Evolutionary conservation across 2,329 filamentous ascomycete species (phyloP), one percentile per base, ranked within the genome.

Genomic region (Aphanoascus verrucosus): DNA sequence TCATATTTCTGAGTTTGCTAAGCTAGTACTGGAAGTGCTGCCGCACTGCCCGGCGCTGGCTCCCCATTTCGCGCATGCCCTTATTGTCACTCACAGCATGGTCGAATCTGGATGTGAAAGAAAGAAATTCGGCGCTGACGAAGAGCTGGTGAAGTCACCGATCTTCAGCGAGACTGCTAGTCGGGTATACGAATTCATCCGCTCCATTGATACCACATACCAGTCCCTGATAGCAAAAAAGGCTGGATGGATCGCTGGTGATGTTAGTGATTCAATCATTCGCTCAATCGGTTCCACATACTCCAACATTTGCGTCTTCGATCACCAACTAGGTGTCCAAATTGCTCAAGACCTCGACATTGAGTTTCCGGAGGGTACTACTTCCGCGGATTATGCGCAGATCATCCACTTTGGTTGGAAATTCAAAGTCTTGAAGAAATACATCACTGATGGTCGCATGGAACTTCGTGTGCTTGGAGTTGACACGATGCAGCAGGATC

Each of bases 371-470:
- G 63, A 65, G n/a, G 58, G 59, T 28, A 52, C 60, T 5, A 56
- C 49, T 15, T 40, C 52, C 11, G 59, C 62, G 32, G 66, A 71
- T 37, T 60, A 63, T 19, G 58, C 67, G 5, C 59, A 60, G 20
- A 67, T 74, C 11, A 62, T 73, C 35, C 58, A 62, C 64, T 71
- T 78, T 61, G 73, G 70, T 32, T 94, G 86, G 84, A 83, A 81
- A 49, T 82, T 95, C 60, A 74, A 75, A 42, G 72, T 84, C 1
- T 72, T 86, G 49, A 81, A 81, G 61, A 84, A 81, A 59, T 82
- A 91, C 59, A 83, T 96, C 50, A 82, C 79, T 62, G 91, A 87
- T 54, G 84, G 86, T 35, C 87, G 91, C 62, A 95, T 97, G 88
- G 88, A 94, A 63, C 75, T 96, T 37, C 84, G 91, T 37, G 86